Base-by-base conservation (phyloP, 75 land plant species). In the Larix kaempferi region DNA sequence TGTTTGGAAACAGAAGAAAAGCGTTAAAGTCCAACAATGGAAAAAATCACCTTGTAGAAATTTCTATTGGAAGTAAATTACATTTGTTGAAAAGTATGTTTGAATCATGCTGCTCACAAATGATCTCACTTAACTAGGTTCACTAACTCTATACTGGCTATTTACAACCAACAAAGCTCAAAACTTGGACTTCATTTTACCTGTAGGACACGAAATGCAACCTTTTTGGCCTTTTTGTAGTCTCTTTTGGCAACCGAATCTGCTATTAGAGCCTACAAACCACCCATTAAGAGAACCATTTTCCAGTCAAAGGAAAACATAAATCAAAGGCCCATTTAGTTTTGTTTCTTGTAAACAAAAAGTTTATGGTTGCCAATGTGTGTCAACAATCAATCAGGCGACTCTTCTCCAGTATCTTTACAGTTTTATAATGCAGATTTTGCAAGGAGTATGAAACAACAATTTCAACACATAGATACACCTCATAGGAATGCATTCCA, bases 211-310 rank as follows among this genome's bases (percentile, higher is more conserved):
- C 88, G 88, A 76, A 81, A 82, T 67, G 88, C 71, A 52, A 88
- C 89, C 62, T 66, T 59, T 29, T 87, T 88, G n/a, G 92, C 91
- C 60, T 82, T 86, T 58, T 76, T 80, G 77, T 89, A 94, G 59
- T 94, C 81, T 22, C 84, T 84, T 78, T 86, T 77, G 12, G 92
- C 83, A 57, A 88, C 91, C 39, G 81, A 89, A 81, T 78, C 79
- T 12, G 99, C 99, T 76, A 96, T 82, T 16, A 96, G 85, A 56
- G 93, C 90, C 99, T 94, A 88, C 22, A 44, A 75, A 84, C 16
- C 22, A 56, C 56, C 59, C 56, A 74, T 26, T 57, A 55, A 52
- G 35, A 74, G 37, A 74, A 16, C 21, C 52, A 3, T 69, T 15
- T 21, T 41, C 49, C 49, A 69, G 73, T 69, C 73, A 69, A 66